phyloP scores from a whole-genome alignment of 2,329 filamentous ascomycete species.

The Ustulina deusta region DNA sequence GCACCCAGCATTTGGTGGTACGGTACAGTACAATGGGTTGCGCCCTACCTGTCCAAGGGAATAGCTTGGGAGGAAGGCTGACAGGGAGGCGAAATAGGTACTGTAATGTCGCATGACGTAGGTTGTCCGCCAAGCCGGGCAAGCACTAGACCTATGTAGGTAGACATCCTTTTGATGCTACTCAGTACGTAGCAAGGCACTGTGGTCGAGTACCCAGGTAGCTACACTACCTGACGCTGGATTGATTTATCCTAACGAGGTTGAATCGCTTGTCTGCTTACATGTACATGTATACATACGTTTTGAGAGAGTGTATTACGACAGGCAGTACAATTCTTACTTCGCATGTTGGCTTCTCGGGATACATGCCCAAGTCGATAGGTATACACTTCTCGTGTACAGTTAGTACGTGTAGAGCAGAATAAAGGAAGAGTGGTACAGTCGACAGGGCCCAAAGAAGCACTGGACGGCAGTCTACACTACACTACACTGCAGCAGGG shows the following conservation, averaged over 20 bases:
- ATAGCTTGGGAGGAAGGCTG: conserved; percentile 21
- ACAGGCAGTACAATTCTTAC: not conserved
- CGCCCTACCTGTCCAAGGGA: not conserved
- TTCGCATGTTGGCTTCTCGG: not conserved
- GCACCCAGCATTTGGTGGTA: not conserved
- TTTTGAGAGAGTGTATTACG: not conserved
- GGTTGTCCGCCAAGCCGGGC: conserved; percentile 26
- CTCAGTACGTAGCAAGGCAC: too few relatives aligned
- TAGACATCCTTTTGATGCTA: not conserved
- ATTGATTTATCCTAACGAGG: conserved; percentile 9
- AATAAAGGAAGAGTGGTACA: not conserved
- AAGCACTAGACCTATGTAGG: conserved; percentile 1
- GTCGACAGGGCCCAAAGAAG: conserved; percentile 3
- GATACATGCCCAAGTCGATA: not conserved
- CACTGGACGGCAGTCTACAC: not conserved
- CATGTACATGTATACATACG: not conserved
- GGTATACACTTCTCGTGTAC: too few relatives aligned
- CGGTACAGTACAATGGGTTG: not conserved
- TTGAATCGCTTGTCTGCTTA: conserved; percentile 12
- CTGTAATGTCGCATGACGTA: conserved; percentile 39
- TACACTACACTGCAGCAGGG: too few relatives aligned
- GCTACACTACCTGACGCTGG: too few relatives aligned
- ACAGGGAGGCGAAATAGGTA: conserved; percentile 30
- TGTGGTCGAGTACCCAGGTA: too few relatives aligned
- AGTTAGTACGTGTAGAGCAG: too few relatives aligned